Percentiles rank a stretch among this genome's conserved stretches.
Conservation (phyloP, 306 rosid species). For the Fagus crenata region DNA sequence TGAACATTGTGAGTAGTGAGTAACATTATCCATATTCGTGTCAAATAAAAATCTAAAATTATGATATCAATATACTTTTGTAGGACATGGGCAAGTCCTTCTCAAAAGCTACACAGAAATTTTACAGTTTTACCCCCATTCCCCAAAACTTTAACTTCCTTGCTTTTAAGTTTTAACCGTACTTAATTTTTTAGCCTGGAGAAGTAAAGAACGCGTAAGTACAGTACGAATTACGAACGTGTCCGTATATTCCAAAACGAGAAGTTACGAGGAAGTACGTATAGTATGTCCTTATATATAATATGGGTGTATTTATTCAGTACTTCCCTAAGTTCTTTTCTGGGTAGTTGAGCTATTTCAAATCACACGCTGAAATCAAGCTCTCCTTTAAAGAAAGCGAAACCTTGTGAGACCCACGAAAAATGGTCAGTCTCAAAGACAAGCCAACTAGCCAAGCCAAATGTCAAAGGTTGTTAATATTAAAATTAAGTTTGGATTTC, state of each 20-base stretch:
- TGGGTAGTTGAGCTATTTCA: conserved; percentile 31
- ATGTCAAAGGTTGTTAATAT: conserved; percentile 41
- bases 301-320: no score
- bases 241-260: no score
- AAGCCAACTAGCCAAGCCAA: conserved; percentile 16
- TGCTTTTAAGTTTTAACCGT: not conserved
- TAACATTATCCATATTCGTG: no score
- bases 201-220: no score
- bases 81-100: conserved; percentile 22
- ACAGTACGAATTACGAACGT: no score
- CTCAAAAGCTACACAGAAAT: conserved; percentile 1
- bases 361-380: conserved; percentile 25
- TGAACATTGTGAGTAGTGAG: no score
- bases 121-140: not conserved
- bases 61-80: conserved; percentile 23
- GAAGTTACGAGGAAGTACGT: no score
- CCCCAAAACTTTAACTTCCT: not conserved
- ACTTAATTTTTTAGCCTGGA: no score
- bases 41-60: no score
- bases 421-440: conserved; percentile 29
- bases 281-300: no score
- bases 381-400: not conserved
- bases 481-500: conserved; percentile 18
- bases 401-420: conserved; percentile 18
- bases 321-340: conserved; percentile 16